A percentile compares a stretch with the other conserved stretches of the same genome.
phyloP scores from a whole-genome alignment of 1,284 basidiomycete genomes.

The Xerocomus minutiporus region DNA sequence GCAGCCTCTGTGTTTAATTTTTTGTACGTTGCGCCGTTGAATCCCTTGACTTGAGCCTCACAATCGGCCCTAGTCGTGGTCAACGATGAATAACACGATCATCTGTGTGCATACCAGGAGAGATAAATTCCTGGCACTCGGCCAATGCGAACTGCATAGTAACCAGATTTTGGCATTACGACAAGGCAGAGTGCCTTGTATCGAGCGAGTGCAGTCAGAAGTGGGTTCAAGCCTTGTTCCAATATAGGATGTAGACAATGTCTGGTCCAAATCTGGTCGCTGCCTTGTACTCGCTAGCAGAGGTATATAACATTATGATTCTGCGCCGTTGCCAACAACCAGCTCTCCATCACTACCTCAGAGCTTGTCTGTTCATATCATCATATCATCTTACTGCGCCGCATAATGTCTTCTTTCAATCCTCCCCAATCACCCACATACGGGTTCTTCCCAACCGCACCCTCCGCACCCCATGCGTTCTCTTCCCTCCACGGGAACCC shows the following conservation, averaged over 20 bases:
- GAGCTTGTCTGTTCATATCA: neutral
- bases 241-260: conserved; percentile 10
- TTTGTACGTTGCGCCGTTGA: conserved; percentile 54
- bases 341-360: conserved; percentile 4
- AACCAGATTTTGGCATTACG: conserved; percentile 35
- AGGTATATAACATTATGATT: too few relatives aligned
- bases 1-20: conserved; percentile 52
- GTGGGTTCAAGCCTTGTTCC: neutral
- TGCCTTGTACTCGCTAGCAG: conserved; percentile 21
- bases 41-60: conserved; percentile 55
- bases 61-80: conserved; percentile 27
- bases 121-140: conserved; percentile 37
- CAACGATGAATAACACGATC: conserved; percentile 7
- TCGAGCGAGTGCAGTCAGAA: neutral
- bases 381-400: conserved; percentile 6
- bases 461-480: conserved; percentile 61
- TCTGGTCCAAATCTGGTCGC: conserved; percentile 16
- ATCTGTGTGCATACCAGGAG: conserved; percentile 34
- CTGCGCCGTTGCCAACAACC: conserved; percentile 1
- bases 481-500: conserved; percentile 60
- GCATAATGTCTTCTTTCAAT: conserved; percentile 45
- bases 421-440: conserved; percentile 50
- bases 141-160: conserved; percentile 40
- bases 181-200: neutral
- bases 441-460: conserved; percentile 59